Evolutionary conservation across 2,329 filamentous ascomycete species (phyloP).

Genomic region (Hypoxylon rubiginosum): DNA sequence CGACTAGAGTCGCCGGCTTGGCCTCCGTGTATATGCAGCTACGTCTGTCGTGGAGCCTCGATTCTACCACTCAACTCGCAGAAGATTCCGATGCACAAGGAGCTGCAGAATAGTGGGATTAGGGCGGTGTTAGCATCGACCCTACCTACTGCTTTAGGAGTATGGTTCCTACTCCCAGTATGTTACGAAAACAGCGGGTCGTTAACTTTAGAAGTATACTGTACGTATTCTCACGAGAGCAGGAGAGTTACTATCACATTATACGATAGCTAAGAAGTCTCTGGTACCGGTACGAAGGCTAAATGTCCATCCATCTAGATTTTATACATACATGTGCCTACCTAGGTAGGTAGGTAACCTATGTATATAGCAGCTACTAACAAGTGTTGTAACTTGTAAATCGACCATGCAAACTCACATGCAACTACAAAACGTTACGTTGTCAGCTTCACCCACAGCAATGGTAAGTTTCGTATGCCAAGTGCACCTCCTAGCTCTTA

Average conservation of each 20-base stretch:
- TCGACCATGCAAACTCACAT: conserved; percentile 8
- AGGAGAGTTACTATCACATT: background rate
- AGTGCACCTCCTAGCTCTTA: conserved; percentile 4
- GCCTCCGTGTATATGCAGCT: conserved; percentile 20
- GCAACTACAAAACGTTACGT: conserved; percentile 21
- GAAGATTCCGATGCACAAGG: conserved; percentile 29
- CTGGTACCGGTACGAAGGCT: background rate
- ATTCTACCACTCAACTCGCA: conserved; percentile 17
- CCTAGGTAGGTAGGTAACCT: no score
- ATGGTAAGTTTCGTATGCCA: conserved; percentile 3
- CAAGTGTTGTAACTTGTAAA: background rate
- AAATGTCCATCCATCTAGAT: background rate
- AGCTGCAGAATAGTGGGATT: conserved; percentile 11
- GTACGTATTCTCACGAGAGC: no score
- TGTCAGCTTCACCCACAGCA: conserved; percentile 8
- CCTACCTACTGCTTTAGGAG: conserved; percentile 3
- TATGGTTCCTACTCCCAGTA: conserved; percentile 13
- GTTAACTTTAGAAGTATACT: conserved; percentile 8
- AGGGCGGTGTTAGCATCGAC: conserved; percentile 18
- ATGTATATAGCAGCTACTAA: background rate
- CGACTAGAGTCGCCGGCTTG: conserved; percentile 22
- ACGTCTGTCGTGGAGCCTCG: conserved; percentile 33
- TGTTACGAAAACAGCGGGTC: conserved; percentile 24
- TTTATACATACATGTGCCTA: background rate
- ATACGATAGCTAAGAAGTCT: conserved; percentile 1